Conservation (phyloP, 2,329 filamentous ascomycete genomes). For the Magnaporthales sp. region DNA sequence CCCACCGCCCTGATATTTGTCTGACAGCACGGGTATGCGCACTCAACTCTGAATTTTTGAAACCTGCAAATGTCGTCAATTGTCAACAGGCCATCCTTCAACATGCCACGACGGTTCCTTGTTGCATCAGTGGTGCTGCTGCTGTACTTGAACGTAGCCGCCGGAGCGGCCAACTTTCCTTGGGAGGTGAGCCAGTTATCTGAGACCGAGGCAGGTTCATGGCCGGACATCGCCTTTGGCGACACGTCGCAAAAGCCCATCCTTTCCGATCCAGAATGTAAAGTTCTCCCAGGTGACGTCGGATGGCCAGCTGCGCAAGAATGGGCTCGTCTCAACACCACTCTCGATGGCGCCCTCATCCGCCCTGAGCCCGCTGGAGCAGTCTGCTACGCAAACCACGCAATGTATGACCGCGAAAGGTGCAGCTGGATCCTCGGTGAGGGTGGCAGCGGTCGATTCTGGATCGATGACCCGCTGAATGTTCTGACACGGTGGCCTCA, state of each 20-base stretch:
- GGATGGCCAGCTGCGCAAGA: slow-evolving; percentile 21
- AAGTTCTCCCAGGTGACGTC: slow-evolving; percentile 19
- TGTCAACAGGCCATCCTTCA: background rate
- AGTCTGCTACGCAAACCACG: slow-evolving; percentile 22
- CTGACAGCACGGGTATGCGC: background rate
- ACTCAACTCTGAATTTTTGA: background rate
- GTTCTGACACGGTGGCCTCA: slow-evolving; percentile 23
- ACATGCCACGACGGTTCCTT: background rate
- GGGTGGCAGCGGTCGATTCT: slow-evolving; percentile 16
- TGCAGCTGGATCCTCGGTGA: slow-evolving; percentile 20
- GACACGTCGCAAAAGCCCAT: slow-evolving; percentile 12
- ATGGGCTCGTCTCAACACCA: slow-evolving; percentile 19
- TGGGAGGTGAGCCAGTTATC: slow-evolving; percentile 16
- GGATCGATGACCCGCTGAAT: slow-evolving; percentile 22
- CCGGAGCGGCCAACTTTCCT: slow-evolving; percentile 8
- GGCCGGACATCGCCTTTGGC: slow-evolving; percentile 20
- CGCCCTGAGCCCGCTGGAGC: slow-evolving; percentile 23
- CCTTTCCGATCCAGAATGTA: slow-evolving; percentile 15
- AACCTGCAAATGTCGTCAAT: background rate
- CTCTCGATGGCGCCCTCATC: slow-evolving; percentile 22
- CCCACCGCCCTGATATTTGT: background rate
- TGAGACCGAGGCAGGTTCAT: slow-evolving; percentile 20
- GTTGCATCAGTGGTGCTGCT: background rate
- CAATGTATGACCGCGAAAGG: slow-evolving; percentile 17
- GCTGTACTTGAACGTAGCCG: background rate